Base-by-base conservation (phyloP, 352 stramenopile genomes). In the Phytophthora agathidicida region DNA sequence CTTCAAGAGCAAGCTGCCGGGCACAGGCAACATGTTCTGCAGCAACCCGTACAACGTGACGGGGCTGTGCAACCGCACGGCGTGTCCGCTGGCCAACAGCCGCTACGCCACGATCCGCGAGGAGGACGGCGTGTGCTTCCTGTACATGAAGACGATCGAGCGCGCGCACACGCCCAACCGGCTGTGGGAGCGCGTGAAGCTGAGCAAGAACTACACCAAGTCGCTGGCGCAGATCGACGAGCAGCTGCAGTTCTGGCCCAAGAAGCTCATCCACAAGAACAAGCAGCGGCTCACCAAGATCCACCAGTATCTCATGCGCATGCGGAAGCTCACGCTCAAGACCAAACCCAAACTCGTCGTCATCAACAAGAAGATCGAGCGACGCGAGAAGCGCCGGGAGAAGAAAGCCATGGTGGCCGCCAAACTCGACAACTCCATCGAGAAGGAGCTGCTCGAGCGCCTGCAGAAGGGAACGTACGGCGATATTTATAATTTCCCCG, bases 401-500 rank as follows among this genome's bases (percentile, higher is more conserved):
- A 93, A 96, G 70, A 99, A 99, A 80, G 97, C 97, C 19, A 85
- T 99, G 63, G 71, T 88, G 27, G 96, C 95, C 17, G 95, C 96
- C 23, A 98, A 98, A 66, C 83, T 99, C 47, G 95, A 98, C 68
- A 88, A 83, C 39, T 83, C 80, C 36, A 99, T 99, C 66, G 93
- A 99, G 77, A 98, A 97, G 71, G 97, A 99, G 82, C 83, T 99
- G 54, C 86, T 99, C 22, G 94, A 99, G 72, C 88, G 97, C 32
- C 76, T 99, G 55, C 76, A 98, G 60, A 97, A 98, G 68, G 97
- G 96, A 65, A 99, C 96, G 5, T 99, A 99, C 80, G 97, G 97
- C 52, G 97, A 99, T 83, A 99, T 99, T 80, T 99, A 99, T 85
- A 99, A 99, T 77, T 99, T 99, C 79, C 96, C 96, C 37, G 89